Percentiles rank a stretch among this genome's conserved stretches.
These are phyloP conservation scores for Cardamine chenopodiifolia DNA, from an alignment of 345 rosid species.

Conservation along the genomic window DNA sequence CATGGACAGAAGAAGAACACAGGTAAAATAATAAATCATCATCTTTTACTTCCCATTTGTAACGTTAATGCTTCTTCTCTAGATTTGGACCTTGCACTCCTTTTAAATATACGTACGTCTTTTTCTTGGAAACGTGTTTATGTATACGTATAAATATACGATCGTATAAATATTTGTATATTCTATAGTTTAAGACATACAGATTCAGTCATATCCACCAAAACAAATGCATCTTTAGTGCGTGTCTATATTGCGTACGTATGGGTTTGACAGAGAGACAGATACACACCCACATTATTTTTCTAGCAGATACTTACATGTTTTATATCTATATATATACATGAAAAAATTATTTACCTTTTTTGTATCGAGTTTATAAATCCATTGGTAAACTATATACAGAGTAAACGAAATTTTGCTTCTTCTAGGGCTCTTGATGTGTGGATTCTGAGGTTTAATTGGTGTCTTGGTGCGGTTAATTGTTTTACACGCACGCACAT, in stretches of 20 bases:
- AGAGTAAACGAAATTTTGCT: background rate
- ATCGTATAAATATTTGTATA: background rate
- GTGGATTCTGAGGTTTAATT: background rate
- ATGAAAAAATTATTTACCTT: background rate
- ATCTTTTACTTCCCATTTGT: slow-evolving; percentile 1
- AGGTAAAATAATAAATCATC: slow-evolving; percentile 49
- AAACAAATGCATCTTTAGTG: slow-evolving; percentile 31
- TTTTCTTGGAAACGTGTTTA: slow-evolving; percentile 31
- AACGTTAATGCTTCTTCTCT: slow-evolving; percentile 29
- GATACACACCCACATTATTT: slow-evolving; percentile 26
- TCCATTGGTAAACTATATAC: slow-evolving; percentile 1
- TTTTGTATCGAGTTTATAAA: slow-evolving; percentile 23
- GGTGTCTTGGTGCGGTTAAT: slow-evolving; percentile 7
- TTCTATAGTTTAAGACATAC: background rate
- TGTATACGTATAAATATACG: slow-evolving; percentile 39
- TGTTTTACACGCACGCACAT: background rate
- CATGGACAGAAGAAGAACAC: slow-evolving; percentile 99
- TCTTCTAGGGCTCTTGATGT: slow-evolving; percentile 9
- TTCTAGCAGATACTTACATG: background rate
- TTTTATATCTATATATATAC: background rate
- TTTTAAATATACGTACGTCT: slow-evolving; percentile 16
- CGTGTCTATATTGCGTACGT: slow-evolving; percentile 32
- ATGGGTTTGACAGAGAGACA: slow-evolving; percentile 26
- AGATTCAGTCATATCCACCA: slow-evolving; percentile 25
- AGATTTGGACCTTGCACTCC: slow-evolving; percentile 35